Base-by-base conservation (phyloP, 306 rosid species). In the Crotalaria pallida region DNA sequence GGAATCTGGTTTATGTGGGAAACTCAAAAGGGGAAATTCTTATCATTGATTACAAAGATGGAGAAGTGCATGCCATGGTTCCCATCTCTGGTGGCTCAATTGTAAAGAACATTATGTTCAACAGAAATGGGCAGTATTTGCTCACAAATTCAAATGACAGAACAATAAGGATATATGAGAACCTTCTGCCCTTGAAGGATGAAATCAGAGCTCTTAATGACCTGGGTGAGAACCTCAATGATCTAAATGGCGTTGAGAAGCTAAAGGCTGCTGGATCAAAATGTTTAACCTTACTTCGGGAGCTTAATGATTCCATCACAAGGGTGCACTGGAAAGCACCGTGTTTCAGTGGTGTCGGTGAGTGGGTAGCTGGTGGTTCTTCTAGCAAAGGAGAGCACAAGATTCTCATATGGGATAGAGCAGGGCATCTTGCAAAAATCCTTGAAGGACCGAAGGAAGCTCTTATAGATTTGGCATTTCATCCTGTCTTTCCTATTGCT, bases 391-490 rank as follows among this genome's bases (percentile, higher is more conserved):
- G 99, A 29, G 99, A 95, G 76, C 99, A 95, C 84, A 91, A 91
- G 81, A 91, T 95, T 80, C 91, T 91, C 73, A 81, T 89, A 72
- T 95, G 99, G 99, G 99, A 95, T 80, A 83, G 97, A 73, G 97
- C 96, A 2, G 99, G 99, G 36, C 93, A 86, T 80, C 99, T 95
- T 31, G 97, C 90, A 78, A 94, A 94, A 77, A 94, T 94, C 59
- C 97, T 94, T 62, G 98, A 95, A 89, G 99, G 99, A 56, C 99
- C 99, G 27, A 95, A 91, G 80, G 99, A 91, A 85, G 97, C 97
- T 64, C 82, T 95, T 75, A 86, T 95, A 15, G 99, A 95, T 85
- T 78, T 95, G 85, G 87, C 88, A 38, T 95, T 97, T 97, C 99
- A 95, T 81, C 99, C 99, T 27, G 82, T 95, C 71, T 91, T 80